Evolutionary conservation across 345 rosid species (phyloP).

Genomic region (Eucalyptus pauciflora): DNA sequence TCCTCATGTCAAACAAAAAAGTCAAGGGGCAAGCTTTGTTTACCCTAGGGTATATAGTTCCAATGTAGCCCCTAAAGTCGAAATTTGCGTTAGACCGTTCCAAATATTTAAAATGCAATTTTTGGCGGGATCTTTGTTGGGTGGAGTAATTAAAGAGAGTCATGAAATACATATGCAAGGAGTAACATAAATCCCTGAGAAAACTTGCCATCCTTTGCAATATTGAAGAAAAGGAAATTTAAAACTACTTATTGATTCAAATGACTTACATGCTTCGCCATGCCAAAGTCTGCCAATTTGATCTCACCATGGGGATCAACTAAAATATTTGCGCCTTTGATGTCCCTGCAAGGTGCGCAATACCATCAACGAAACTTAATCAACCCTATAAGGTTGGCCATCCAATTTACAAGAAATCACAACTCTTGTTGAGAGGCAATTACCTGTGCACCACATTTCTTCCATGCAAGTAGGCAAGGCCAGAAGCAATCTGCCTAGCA

Average conservation of each 20-base stretch:
- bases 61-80: neutral
- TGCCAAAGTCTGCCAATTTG: conserved; percentile 95
- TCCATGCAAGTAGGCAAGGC: conserved; percentile 88
- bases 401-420: neutral
- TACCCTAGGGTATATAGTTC: neutral
- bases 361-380: neutral
- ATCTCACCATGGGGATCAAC: conserved; percentile 94
- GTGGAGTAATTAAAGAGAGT: neutral
- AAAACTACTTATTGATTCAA: neutral
- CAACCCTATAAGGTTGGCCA: neutral
- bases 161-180: neutral
- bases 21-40: neutral
- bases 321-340: conserved; percentile 94
- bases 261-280: conserved; percentile 86
- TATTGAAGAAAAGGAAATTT: neutral
- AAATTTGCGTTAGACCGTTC: neutral
- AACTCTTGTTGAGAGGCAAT: neutral
- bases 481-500: conserved; percentile 76
- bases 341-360: conserved; percentile 46
- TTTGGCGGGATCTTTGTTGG: neutral
- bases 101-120: neutral
- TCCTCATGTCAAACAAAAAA: neutral
- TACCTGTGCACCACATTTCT: conserved; percentile 95
- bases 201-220: neutral
- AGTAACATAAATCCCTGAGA: neutral